A percentile compares a stretch with the other conserved stretches of the same genome.
These are phyloP conservation scores for Blastobotrys proliferans DNA, from an alignment of 1,139 yeast species.

Conservation along the genomic window DNA sequence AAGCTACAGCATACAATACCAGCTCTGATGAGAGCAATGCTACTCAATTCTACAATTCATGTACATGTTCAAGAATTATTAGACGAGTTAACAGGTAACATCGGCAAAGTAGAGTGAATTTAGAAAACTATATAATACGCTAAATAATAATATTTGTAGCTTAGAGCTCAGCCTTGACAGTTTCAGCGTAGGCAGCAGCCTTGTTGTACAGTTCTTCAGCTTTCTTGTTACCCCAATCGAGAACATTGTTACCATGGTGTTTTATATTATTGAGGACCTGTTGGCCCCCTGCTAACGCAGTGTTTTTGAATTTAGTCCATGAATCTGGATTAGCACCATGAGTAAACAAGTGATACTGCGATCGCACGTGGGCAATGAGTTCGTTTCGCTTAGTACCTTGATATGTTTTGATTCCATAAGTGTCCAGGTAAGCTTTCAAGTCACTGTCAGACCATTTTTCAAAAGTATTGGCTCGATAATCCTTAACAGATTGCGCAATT, in stretches of 20 bases:
- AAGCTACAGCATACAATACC: conserved; percentile 26
- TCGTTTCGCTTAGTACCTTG: conserved; percentile 43
- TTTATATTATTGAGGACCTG: conserved; percentile 1
- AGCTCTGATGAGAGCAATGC: conserved; percentile 26
- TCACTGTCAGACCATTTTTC: conserved; percentile 54
- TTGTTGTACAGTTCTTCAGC: conserved; percentile 9
- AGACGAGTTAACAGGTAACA: conserved; percentile 9
- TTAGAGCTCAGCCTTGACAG: conserved; percentile 9
- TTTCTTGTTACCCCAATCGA: conserved; percentile 8
- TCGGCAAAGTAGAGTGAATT: neutral
- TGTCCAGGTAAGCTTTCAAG: conserved; percentile 47
- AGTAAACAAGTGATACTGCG: conserved; percentile 15
- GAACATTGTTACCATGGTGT: conserved; percentile 6
- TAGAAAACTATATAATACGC: neutral
- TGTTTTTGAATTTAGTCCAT: conserved; percentile 13
- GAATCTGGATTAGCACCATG: conserved; percentile 18
- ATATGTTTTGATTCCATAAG: conserved; percentile 47
- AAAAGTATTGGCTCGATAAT: conserved; percentile 39
- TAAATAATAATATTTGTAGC: neutral
- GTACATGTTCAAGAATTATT: conserved; percentile 26
- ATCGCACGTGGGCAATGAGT: conserved; percentile 43
- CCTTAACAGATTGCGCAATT: conserved; percentile 24
- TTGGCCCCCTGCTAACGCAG: conserved; percentile 8
- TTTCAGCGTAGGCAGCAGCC: conserved; percentile 3
- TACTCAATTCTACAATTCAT: conserved; percentile 25